These are phyloP conservation scores for Trichoderma sp. DNA, from an alignment of 2,329 filamentous ascomycete species.

Conservation along the genomic window DNA sequence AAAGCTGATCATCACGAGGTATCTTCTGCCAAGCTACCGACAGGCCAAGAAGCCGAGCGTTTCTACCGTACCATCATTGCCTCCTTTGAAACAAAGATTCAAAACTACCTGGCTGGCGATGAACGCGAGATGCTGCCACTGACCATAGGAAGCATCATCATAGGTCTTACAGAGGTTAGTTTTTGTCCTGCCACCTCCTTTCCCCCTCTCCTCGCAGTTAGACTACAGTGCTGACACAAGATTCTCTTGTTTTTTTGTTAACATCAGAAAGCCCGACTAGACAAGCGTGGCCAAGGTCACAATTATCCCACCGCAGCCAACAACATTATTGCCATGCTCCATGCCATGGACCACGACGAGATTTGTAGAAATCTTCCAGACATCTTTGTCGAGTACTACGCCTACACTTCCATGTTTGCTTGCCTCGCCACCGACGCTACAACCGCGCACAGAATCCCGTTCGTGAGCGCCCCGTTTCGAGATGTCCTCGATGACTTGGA, in stretches of 20 bases:
- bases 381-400: constrained; percentile 48
- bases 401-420: constrained; percentile 45
- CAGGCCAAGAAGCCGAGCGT: constrained; percentile 33
- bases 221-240: not conserved
- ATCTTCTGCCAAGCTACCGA: constrained; percentile 27
- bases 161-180: constrained; percentile 46
- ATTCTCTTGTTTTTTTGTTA: not conserved
- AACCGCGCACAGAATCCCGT: constrained; percentile 28
- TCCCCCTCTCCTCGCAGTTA: not conserved
- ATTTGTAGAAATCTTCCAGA: constrained; percentile 39
- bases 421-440: constrained; percentile 43
- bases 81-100: constrained; percentile 36
- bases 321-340: constrained; percentile 38
- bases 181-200: not conserved
- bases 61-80: constrained; percentile 38
- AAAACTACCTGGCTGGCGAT: constrained; percentile 34
- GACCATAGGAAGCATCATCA: constrained; percentile 43
- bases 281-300: constrained; percentile 44
- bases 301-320: constrained; percentile 45
- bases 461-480: constrained; percentile 33
- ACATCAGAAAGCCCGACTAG: constrained; percentile 39
- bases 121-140: constrained; percentile 38
- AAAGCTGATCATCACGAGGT: constrained; percentile 39
- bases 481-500: constrained; percentile 30
- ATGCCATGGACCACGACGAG: constrained; percentile 32